phyloP scores from a whole-genome alignment of 805 yeast genomes.

The Candida silvicultrix region DNA sequence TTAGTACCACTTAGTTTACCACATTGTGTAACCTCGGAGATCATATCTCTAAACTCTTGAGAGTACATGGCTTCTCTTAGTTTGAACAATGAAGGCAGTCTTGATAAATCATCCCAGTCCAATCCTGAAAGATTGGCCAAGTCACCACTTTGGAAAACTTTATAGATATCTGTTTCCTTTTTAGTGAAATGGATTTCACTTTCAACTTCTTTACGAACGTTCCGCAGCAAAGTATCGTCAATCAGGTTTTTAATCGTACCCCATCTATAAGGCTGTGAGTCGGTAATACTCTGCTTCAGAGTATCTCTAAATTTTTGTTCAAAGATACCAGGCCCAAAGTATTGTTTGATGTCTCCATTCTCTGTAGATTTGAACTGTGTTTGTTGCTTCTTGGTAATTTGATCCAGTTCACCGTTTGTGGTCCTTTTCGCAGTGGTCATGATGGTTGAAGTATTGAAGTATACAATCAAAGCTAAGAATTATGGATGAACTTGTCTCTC shows the following conservation, averaged over 20 bases:
- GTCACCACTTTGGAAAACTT: conserved; percentile 85
- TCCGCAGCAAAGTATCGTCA: conserved; percentile 68
- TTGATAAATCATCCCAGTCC: conserved; percentile 63
- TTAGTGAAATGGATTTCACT: conserved; percentile 82
- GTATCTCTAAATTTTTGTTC: conserved; percentile 29
- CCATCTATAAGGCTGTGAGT: conserved; percentile 81
- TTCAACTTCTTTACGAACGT: conserved; percentile 81
- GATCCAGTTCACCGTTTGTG: neutral
- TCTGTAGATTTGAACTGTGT: conserved; percentile 9
- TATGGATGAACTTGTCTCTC: no score
- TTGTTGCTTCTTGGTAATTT: conserved; percentile 5
- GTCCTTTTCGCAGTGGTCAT: conserved; percentile 1
- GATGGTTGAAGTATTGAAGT: neutral
- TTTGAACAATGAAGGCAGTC: conserved; percentile 70
- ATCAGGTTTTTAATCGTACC: conserved; percentile 74
- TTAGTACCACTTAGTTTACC: conserved; percentile 88
- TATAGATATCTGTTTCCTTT: conserved; percentile 96
- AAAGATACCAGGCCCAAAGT: conserved; percentile 47
- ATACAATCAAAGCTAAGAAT: no score
- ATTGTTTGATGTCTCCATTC: conserved; percentile 28
- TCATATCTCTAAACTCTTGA: conserved; percentile 70
- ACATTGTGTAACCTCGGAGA: conserved; percentile 73
- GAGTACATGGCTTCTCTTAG: conserved; percentile 86
- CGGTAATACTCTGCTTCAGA: conserved; percentile 37
- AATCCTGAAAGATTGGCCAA: conserved; percentile 88